Conservation (phyloP, 305 asterid genomes). For the Fraxinus platypoda region DNA sequence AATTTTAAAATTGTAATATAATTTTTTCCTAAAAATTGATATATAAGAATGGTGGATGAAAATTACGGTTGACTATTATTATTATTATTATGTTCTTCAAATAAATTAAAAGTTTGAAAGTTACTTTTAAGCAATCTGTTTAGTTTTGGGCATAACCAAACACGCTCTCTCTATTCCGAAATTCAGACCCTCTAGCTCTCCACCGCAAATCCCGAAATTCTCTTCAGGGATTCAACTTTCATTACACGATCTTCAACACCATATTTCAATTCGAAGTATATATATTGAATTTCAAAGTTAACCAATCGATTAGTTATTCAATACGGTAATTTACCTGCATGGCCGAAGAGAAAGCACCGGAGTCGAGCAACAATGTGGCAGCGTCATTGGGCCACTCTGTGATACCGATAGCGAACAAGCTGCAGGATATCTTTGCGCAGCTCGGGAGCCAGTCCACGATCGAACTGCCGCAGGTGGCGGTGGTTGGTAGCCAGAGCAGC, state of each 20-base stretch:
- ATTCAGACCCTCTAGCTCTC: neutral
- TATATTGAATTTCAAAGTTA: neutral
- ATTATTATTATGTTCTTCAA: neutral
- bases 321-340: conserved; percentile 30
- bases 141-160: neutral
- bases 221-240: conserved; percentile 25
- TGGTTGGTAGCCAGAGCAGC: conserved; percentile 97
- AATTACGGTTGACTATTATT: too few relatives aligned
- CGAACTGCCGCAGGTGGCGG: conserved; percentile 98
- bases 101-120: neutral
- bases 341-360: conserved; percentile 57
- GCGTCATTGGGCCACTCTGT: conserved; percentile 73
- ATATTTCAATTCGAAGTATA: neutral
- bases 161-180: conserved; percentile 15
- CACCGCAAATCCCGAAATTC: conserved; percentile 25
- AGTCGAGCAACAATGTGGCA: conserved; percentile 29
- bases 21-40: too few relatives aligned
- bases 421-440: conserved; percentile 91
- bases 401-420: conserved; percentile 85
- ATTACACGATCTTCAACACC: neutral
- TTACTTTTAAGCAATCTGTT: neutral
- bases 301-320: neutral
- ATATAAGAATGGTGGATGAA: too few relatives aligned
- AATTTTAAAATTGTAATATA: neutral
- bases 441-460: conserved; percentile 83